Evolutionary conservation across 768 basidiomycete genomes (phyloP), one percentile per base, ranked within the genome.

Genomic region (Tricholoma sp.): DNA sequence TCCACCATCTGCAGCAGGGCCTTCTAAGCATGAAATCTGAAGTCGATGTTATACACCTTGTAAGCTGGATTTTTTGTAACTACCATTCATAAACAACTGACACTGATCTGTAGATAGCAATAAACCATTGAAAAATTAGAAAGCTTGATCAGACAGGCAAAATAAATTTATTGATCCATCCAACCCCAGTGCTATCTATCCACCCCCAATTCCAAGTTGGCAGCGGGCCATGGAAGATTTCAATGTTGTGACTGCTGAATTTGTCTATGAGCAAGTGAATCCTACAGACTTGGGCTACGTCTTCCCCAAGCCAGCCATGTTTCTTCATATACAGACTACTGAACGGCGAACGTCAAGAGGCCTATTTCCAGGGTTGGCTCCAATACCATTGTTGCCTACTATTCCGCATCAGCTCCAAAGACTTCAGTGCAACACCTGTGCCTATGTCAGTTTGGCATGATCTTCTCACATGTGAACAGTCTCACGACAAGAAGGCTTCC

Each of bases 401-500:
- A 1, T 50, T 56, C 50, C 39, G 24, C 5, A 27, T 61, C 1
- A 51, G n/a, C 4, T 51, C 22, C 18, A 8, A n/a, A 11, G 21
- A 31, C 1, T 61, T 39, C 2, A 27, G 47, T 22, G 46, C 55
- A 11, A 29, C 9, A 8, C 60, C 60, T 0, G 54, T 61, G 57
- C 39, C 60, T 8, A 49, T 37, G 9, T 52, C 54, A 19, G 59
- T 55, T 5, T 59, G 59, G 59, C 45, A 24, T 14, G 29, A 41
- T 29, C 22, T 56, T 5, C 47, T 61, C 18, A 39, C 29, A 14
- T 41, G 52, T 24, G 54, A 56, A 6, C 53, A 52, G 14, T 7
- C 41, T 3, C 41, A 43, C 5, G 11, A 21, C 1, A 43, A 21
- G 11, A 43, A 43, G 19, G 18, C 7, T 5, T n/a, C n/a, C n/a